Evolutionary conservation across 2,329 filamentous ascomycete genomes (phyloP), one percentile per base, ranked within the genome.

Genomic region (Trichoderma polysporum): DNA sequence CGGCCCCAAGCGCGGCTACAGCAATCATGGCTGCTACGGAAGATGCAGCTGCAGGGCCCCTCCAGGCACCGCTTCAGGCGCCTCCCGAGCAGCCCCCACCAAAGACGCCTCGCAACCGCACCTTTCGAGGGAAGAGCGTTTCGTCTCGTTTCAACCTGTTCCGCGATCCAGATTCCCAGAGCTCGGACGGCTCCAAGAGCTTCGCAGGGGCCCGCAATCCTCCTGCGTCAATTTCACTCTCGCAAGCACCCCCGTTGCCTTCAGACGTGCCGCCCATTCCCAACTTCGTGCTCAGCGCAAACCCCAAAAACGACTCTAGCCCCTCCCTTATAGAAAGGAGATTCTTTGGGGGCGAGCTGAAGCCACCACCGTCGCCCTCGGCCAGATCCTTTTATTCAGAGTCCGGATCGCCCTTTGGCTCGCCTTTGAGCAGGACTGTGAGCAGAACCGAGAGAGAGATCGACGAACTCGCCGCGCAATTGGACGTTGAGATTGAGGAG

Each of bases 121-220:
- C 62, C 35, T 72, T 79, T 25, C 73, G 77, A 5, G 77, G 77
- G 33, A 79, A 78, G 58, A 79, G 76, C 70, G 70, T 78, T 10
- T 77, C 76, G 25, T 74, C 76, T 47, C 72, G 70, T 2, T 77
- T 79, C 63, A 73, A 78, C 35, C 72, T 77, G 39, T 78, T 72
- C 68, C 69, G 69, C 50, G 73, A 74, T 68, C 45, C 59, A 50
- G 67, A 69, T 65, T 54, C 68, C 50, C 33, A 66, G 64, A 50
- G 49, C 27, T 45, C 69, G 70, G 27, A 68, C 19, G 19, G 61
- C 19, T 64, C 70, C 63, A 70, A 67, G 67, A 73, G 70, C 61
- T 47, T 71, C 56, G 58, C 68, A 63, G 67, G 59, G 29, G 35
- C 57, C 29, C 52, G 66, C 33, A 61, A 64, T 29, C 52, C 17